Percentiles rank a stretch among this genome's conserved stretches.
phyloP scores from a whole-genome alignment of 2,329 filamentous ascomycete genomes.

The Talaromyces amestolkiae region DNA sequence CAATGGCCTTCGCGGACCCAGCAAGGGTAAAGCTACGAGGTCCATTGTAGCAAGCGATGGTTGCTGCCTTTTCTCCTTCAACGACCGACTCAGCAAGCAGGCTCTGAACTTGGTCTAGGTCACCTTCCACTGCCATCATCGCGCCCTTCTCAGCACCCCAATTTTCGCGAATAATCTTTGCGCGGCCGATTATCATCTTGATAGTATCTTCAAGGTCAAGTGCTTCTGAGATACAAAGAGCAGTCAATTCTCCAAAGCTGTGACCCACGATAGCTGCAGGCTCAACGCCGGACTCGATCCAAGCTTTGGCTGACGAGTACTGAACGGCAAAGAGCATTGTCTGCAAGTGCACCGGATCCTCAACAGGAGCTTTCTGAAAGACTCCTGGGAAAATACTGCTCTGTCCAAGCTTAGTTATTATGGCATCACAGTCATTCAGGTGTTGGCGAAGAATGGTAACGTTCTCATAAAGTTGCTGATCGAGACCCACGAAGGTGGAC shows the following conservation, averaged over 20 bases:
- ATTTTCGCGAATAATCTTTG: conserved; percentile 29
- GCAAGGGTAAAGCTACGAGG: conserved; percentile 21
- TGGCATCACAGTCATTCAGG: conserved; percentile 39
- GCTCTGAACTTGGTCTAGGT: conserved; percentile 19
- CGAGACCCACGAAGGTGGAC: conserved; percentile 28
- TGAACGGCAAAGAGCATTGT: conserved; percentile 37
- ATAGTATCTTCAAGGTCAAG: conserved; percentile 33
- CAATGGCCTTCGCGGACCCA: conserved; percentile 21
- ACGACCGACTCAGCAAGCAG: conserved; percentile 16
- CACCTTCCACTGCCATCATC: conserved; percentile 36
- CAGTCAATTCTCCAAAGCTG: conserved; percentile 41
- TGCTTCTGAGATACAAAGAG: conserved; percentile 33
- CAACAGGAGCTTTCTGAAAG: conserved; percentile 35
- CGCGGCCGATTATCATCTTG: conserved; percentile 31
- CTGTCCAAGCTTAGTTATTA: conserved; percentile 19
- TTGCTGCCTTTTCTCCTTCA: conserved; percentile 19
- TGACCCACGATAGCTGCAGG: conserved; percentile 38
- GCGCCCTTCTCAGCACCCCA: conserved; percentile 33
- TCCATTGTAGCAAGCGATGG: conserved; percentile 41
- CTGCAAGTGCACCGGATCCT: too few species aligned
- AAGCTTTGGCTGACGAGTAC: conserved; percentile 37
- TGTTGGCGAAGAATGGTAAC: conserved; percentile 31
- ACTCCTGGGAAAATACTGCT: conserved; percentile 33
- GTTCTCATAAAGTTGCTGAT: conserved; percentile 30
- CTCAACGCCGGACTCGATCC: conserved; percentile 41